phyloP scores from a whole-genome alignment of 129 eudicot species.

The Tagetes patula region DNA sequence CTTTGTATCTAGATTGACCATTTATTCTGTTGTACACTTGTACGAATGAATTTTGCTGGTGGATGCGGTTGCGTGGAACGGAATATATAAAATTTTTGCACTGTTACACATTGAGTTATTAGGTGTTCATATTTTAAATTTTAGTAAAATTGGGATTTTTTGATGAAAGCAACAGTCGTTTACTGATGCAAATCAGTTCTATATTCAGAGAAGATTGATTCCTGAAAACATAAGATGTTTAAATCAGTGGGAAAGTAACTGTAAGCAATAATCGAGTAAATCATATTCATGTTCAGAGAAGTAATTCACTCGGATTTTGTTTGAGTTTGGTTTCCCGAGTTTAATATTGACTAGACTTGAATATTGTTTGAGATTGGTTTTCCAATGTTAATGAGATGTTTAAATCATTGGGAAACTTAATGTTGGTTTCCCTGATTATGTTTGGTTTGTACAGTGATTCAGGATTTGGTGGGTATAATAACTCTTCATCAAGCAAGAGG shows the following conservation, averaged over 20 bases:
- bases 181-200: too few species aligned
- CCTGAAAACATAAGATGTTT: not conserved
- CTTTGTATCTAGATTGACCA: too few species aligned
- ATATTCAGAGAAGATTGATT: not conserved
- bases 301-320: not conserved
- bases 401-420: not conserved
- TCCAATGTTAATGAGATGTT: too few species aligned
- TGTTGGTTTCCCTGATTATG: not conserved
- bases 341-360: not conserved
- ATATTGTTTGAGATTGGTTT: not conserved
- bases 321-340: too few species aligned
- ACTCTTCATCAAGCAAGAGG: constrained; percentile 56
- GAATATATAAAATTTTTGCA: too few species aligned
- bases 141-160: too few species aligned
- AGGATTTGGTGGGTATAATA: constrained; percentile 60
- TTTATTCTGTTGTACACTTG: too few species aligned
- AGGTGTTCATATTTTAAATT: too few species aligned
- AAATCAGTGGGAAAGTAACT: not conserved
- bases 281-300: not conserved
- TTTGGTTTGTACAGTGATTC: constrained; percentile 61
- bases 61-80: too few species aligned
- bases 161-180: too few species aligned
- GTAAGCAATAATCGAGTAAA: not conserved
- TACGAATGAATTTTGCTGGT: too few species aligned
- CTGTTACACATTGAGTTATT: too few species aligned